phyloP scores from a whole-genome alignment of 306 rosid genomes.

The Rosa lucieae region DNA sequence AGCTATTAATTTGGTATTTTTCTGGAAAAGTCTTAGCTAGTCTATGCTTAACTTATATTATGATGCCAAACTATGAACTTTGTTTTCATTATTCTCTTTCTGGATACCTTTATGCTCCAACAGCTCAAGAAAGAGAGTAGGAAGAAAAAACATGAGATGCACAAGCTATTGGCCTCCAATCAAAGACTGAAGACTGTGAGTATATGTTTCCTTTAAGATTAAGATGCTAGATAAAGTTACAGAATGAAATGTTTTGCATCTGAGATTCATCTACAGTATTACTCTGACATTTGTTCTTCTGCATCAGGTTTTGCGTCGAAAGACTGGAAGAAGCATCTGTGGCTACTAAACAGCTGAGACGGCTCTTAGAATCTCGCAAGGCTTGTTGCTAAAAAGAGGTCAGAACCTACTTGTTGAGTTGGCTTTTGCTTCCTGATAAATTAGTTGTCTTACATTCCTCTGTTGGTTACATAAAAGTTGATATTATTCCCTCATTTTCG shows the following conservation, averaged over 20 bases:
- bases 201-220: background rate
- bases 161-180: slow-evolving; percentile 61
- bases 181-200: slow-evolving; percentile 73
- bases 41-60: slow-evolving; percentile 2
- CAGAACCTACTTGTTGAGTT: slow-evolving; percentile 21
- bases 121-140: slow-evolving; percentile 84
- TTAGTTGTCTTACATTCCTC: background rate
- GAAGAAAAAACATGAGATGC: slow-evolving; percentile 54
- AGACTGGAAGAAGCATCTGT: slow-evolving; percentile 75
- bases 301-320: slow-evolving; percentile 83
- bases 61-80: background rate
- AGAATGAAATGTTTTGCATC: background rate
- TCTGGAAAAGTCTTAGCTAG: background rate
- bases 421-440: background rate
- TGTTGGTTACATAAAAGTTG: background rate
- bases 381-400: slow-evolving; percentile 49
- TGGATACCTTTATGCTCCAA: slow-evolving; percentile 25
- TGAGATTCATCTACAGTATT: background rate
- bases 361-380: slow-evolving; percentile 69
- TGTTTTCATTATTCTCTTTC: background rate
- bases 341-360: slow-evolving; percentile 64
- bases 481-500: slow-evolving; percentile 5
- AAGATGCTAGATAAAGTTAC: background rate
- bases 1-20: background rate
- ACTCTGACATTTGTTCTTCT: slow-evolving; percentile 24